Evolutionary conservation across 2,329 filamentous ascomycete genomes (phyloP), one percentile per base, ranked within the genome.

Genomic region (Aspergillus sojae): DNA sequence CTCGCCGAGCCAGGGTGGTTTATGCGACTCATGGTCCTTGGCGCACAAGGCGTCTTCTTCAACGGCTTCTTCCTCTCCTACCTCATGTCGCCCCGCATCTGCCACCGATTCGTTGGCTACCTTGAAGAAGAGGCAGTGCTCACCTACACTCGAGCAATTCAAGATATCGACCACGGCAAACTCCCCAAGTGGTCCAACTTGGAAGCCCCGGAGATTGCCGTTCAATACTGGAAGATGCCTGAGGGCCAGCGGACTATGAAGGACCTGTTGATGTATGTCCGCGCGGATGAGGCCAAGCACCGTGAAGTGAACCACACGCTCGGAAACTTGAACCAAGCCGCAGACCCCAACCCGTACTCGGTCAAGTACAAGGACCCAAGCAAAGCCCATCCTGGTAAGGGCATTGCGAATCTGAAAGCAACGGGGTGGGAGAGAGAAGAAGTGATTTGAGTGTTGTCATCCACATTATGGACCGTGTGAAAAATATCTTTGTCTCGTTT

Each of bases 91-190:
- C 94, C 95, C 7, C 88, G 89, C 65, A 94, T 92, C 67, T 94
- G 92, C 73, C 95, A 99, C 78, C 90, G 95, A 52, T 98, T 99
- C 78, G 94, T 98, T 59, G 95, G 94, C 1, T 98, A 98, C 72
- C 88, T 99, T 14, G 95, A 99, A 79, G 95, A 99, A 77, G 95
- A 99, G 79, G 95, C 95, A 10, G 94, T 98, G 1, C 86, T 96
- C 74, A 99, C 95, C 0, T 99, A 99, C 81, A 95, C 93, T 0
- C 89, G 93, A 57, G 92, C 93, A 65, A 91, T 98, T 71, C 84
- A 88, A 68, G 95, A 98, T 74, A 86, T 99, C 28, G 94, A 98
- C 63, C 84, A 86, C 3, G 94, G 94, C n/a, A 86, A 88, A 63
- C 82, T 97, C 16, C 93, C 94, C 0, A 88, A 88, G 70, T 99